Evolutionary conservation across 1,139 yeast genomes (phyloP).

Genomic region (Yamadazyma dushanensis): DNA sequence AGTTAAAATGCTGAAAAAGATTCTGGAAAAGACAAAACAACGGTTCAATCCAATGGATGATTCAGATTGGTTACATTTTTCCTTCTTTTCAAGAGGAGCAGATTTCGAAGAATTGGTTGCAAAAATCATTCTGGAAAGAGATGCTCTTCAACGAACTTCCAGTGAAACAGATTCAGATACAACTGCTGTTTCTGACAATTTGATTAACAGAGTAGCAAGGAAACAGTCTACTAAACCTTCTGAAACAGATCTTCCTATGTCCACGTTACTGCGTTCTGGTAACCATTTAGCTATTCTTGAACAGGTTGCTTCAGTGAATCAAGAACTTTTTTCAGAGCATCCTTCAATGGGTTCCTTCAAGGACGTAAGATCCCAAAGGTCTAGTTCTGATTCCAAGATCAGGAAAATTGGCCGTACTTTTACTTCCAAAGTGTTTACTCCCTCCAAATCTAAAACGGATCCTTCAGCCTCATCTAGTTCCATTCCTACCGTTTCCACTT

Average conservation of each 20-base stretch:
- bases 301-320: slow-evolving; percentile 13
- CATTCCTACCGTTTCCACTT: not conserved
- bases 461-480: not conserved
- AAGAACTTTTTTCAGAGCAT: slow-evolving; percentile 5
- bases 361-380: not conserved
- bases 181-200: no score
- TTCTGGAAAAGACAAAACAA: slow-evolving; percentile 1
- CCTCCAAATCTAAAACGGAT: not conserved
- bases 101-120: slow-evolving; percentile 26
- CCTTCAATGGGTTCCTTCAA: slow-evolving; percentile 3
- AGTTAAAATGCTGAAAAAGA: slow-evolving; percentile 7
- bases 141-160: not conserved
- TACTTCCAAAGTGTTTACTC: slow-evolving; percentile 11
- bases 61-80: slow-evolving; percentile 65
- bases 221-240: not conserved
- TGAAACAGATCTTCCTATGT: slow-evolving; percentile 7
- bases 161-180: not conserved
- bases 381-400: slow-evolving; percentile 11
- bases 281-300: slow-evolving; percentile 14
- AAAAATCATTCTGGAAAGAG: slow-evolving; percentile 17
- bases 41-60: slow-evolving; percentile 23
- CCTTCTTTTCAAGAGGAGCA: slow-evolving; percentile 52
- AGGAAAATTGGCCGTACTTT: slow-evolving; percentile 15
- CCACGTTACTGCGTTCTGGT: slow-evolving; percentile 17
- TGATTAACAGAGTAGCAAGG: not conserved